A percentile compares a stretch with the other conserved stretches of the same genome.
These are phyloP conservation scores for Pascua guehoae DNA, from an alignment of 1,284 basidiomycete genomes.

Conservation along the genomic window DNA sequence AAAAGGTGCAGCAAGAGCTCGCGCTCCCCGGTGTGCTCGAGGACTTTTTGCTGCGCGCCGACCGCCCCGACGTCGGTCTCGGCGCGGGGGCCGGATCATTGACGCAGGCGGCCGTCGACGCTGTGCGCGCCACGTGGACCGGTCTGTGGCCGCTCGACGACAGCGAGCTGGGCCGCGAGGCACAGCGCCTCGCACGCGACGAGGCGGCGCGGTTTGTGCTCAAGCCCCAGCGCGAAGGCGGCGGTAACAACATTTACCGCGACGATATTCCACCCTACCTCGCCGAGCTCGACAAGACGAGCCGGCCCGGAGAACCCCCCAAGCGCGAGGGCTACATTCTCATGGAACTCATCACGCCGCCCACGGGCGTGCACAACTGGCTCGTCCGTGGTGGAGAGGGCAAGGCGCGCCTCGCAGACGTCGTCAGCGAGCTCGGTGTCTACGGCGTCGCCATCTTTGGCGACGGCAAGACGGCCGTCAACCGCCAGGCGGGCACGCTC, in stretches of 20 bases:
- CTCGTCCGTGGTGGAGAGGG: constrained; percentile 59
- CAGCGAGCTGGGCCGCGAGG: constrained; percentile 50
- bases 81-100: constrained; percentile 48
- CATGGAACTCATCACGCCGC: constrained; percentile 84
- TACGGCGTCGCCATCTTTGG: constrained; percentile 86
- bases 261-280: constrained; percentile 75
- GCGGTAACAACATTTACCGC: constrained; percentile 94
- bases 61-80: constrained; percentile 43
- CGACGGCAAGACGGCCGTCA: constrained; percentile 47
- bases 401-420: constrained; percentile 58
- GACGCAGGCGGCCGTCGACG: constrained; percentile 51
- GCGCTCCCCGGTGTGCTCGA: constrained; percentile 71
- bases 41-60: constrained; percentile 57
- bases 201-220: constrained; percentile 67
- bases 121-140: constrained; percentile 68
- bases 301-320: constrained; percentile 37
- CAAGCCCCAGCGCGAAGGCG: constrained; percentile 95
- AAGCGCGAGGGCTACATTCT: constrained; percentile 73
- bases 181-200: constrained; percentile 57
- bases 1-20: constrained; percentile 92
- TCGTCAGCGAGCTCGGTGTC: constrained; percentile 86
- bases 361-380: constrained; percentile 63
- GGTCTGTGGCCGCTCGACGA: constrained; percentile 64
- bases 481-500: constrained; percentile 75
- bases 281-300: constrained; percentile 55